A percentile compares a stretch with the other conserved stretches of the same genome.
phyloP scores from a whole-genome alignment of 192 early-diverging fungal genomes.

The Coemansia sp. region DNA sequence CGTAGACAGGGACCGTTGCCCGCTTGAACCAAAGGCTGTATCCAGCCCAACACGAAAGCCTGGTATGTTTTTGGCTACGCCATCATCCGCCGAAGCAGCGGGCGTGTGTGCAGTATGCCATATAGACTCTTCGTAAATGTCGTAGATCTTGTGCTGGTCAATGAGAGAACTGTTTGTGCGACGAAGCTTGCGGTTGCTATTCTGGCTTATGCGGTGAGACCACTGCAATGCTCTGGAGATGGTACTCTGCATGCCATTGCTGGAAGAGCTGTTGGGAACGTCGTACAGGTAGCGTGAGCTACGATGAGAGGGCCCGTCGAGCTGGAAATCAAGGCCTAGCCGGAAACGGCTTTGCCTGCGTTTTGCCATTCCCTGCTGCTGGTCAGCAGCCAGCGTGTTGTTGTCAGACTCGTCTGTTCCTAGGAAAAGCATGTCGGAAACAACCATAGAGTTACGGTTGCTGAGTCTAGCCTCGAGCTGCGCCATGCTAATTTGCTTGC shows the following conservation, averaged over 20 bases:
- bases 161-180: conserved; percentile 23
- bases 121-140: conserved; percentile 51
- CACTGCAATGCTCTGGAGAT: conserved; percentile 33
- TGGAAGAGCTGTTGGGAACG: conserved; percentile 20
- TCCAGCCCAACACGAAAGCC: neutral
- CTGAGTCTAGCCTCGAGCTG: conserved; percentile 24
- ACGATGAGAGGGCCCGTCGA: conserved; percentile 16
- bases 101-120: conserved; percentile 34
- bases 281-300: conserved; percentile 49
- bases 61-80: neutral
- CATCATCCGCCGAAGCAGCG: neutral
- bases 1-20: neutral
- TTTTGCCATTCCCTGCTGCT: conserved; percentile 4
- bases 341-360: conserved; percentile 6
- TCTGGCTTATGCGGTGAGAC: conserved; percentile 38
- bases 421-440: conserved; percentile 26
- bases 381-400: neutral
- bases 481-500: conserved; percentile 45
- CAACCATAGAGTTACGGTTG: conserved; percentile 49
- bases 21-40: neutral
- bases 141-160: conserved; percentile 53
- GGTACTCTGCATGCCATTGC: conserved; percentile 25
- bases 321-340: conserved; percentile 11
- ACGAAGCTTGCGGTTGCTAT: conserved; percentile 7
- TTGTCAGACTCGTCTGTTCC: neutral